Percentiles rank a stretch among this genome's conserved stretches.
These are phyloP conservation scores for Sporisorium iseilematis-ciliati DNA, from an alignment of 1,284 basidiomycete species.

Conservation along the genomic window DNA sequence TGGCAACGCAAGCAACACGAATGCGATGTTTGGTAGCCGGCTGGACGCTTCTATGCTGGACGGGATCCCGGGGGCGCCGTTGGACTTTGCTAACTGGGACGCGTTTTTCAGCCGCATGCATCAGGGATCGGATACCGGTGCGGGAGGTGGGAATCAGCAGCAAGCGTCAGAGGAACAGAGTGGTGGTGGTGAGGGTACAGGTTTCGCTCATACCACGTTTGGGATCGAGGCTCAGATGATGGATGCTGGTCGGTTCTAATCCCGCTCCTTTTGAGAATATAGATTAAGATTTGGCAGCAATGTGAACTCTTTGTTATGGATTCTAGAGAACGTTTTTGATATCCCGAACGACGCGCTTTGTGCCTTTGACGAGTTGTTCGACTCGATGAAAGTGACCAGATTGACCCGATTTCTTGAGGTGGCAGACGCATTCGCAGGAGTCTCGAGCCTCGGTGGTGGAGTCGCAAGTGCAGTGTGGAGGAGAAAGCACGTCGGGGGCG, in stretches of 20 bases:
- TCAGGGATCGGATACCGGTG: conserved; percentile 1
- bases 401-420: conserved; percentile 26
- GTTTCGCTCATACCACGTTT: conserved; percentile 33
- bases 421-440: conserved; percentile 17
- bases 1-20: conserved; percentile 1
- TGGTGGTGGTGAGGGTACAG: conserved; percentile 11
- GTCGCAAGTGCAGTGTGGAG: conserved; percentile 14
- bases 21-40: conserved; percentile 18
- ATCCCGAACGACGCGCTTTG: conserved; percentile 38
- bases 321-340: conserved; percentile 47
- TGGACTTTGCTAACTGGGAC: conserved; percentile 60
- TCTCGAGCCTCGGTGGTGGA: background rate
- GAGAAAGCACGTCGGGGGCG: conserved; percentile 15
- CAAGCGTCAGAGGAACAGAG: conserved; percentile 2
- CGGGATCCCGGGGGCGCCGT: conserved; percentile 46
- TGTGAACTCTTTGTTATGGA: background rate
- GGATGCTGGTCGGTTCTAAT: conserved; percentile 49
- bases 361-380: conserved; percentile 44
- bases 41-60: conserved; percentile 48
- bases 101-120: conserved; percentile 38
- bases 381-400: conserved; percentile 46
- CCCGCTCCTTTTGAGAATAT: conserved; percentile 7
- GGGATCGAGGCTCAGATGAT: conserved; percentile 54
- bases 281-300: background rate
- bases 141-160: background rate